phyloP scores from a whole-genome alignment of 306 rosid species.

The barrel medic (Medicago truncatula) region MtrunA17r5.0-ANR NC_053048.1:50331001-50331500 shows the following conservation, averaged over 20 bases:
- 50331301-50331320: conserved; percentile 77
- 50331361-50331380: conserved; percentile 23
- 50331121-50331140: neutral
- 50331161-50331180: conserved; percentile 20
- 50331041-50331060: conserved; percentile 22
- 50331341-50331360: conserved; percentile 37
- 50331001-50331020: conserved; percentile 27
- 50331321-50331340: conserved; percentile 79
- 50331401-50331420: conserved; percentile 14
- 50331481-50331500: conserved; percentile 18
- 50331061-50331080: conserved; percentile 3
- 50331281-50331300: conserved; percentile 79
- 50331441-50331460: conserved; percentile 20
- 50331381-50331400: conserved; percentile 27
- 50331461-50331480: conserved; percentile 19
- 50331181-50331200: conserved; percentile 9
- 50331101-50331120: conserved; percentile 12
- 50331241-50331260: conserved; percentile 65
- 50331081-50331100: neutral
- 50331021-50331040: conserved; percentile 24
- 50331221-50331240: conserved; percentile 33
- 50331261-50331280: conserved; percentile 94
- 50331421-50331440: conserved; percentile 11
- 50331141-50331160: neutral
- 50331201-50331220: conserved; percentile 28